Conservation (phyloP, 2,329 filamentous ascomycete species). For the Fusarium sp. region DNA sequence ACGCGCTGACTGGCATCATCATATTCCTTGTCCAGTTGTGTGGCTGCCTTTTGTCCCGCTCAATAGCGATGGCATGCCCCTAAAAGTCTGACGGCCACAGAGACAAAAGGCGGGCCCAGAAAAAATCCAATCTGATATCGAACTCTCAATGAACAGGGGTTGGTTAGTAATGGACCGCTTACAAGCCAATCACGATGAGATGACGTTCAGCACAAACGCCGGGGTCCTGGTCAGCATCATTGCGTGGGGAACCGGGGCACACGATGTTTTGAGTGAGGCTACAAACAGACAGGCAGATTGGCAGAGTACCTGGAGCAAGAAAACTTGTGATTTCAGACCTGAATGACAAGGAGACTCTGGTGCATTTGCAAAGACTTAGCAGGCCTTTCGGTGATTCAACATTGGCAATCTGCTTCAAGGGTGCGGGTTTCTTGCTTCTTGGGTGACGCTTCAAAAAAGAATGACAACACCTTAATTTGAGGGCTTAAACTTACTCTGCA, state of each 20-base stretch:
- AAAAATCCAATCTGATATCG: slow-evolving; percentile 49
- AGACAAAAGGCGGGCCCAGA: slow-evolving; percentile 28
- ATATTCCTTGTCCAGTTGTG: slow-evolving; percentile 28
- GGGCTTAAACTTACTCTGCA: neutral
- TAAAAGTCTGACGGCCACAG: slow-evolving; percentile 32
- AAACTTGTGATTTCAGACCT: neutral
- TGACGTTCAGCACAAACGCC: slow-evolving; percentile 46
- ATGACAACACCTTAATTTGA: neutral
- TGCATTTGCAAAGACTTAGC: neutral
- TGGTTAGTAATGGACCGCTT: slow-evolving; percentile 34
- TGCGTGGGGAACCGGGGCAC: slow-evolving; percentile 39
- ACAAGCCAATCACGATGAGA: slow-evolving; percentile 46
- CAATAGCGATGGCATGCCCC: slow-evolving; percentile 24
- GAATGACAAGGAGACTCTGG: neutral
- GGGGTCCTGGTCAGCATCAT: slow-evolving; percentile 37
- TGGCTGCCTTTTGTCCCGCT: slow-evolving; percentile 34
- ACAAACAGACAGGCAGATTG: neutral
- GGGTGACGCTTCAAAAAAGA: neutral
- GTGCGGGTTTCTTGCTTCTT: neutral
- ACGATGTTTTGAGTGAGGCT: neutral
- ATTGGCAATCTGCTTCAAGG: neutral
- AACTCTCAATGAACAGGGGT: slow-evolving; percentile 44
- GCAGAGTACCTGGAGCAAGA: neutral
- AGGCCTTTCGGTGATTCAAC: fast-evolving
- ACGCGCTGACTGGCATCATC: slow-evolving; percentile 39